Evolutionary conservation across 2,329 filamentous ascomycete species (phyloP).

Genomic region (Dendrostoma leiphaemia): DNA sequence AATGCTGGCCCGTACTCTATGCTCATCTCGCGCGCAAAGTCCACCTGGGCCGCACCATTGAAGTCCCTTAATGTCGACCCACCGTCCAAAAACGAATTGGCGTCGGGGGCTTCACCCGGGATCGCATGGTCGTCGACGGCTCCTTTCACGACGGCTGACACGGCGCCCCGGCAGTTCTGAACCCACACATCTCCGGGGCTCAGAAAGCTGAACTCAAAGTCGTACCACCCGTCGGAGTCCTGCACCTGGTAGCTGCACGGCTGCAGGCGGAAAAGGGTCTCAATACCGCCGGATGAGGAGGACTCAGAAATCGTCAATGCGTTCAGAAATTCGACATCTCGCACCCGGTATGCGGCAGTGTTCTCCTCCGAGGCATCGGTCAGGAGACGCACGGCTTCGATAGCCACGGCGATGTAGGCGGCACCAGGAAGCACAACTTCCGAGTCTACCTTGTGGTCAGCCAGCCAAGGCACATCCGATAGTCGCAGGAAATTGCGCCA

Average conservation of each 20-base stretch:
- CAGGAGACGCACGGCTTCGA: slow-evolving; percentile 32
- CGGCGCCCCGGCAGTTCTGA: slow-evolving; percentile 26
- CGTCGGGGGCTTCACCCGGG: too few relatives aligned
- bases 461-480: not conserved
- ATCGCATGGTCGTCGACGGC: too few relatives aligned
- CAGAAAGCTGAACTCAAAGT: slow-evolving; percentile 6
- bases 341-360: not conserved
- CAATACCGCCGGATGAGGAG: not conserved
- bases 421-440: slow-evolving; percentile 22
- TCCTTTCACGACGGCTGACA: not conserved
- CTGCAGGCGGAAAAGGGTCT: not conserved
- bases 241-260: not conserved
- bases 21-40: too few relatives aligned
- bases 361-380: slow-evolving; percentile 27
- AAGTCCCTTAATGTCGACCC: too few relatives aligned
- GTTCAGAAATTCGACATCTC: not conserved
- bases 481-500: slow-evolving; percentile 28
- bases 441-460: slow-evolving; percentile 20
- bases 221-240: not conserved
- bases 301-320: not conserved
- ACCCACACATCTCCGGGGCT: not conserved
- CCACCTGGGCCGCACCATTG: too few relatives aligned
- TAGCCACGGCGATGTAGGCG: slow-evolving; percentile 15
- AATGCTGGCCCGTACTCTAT: too few relatives aligned
- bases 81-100: too few relatives aligned